Percentiles rank a stretch among this genome's conserved stretches.
Conservation (phyloP, 2,329 filamentous ascomycete species). For the Ophiostoma angusticollis region DNA sequence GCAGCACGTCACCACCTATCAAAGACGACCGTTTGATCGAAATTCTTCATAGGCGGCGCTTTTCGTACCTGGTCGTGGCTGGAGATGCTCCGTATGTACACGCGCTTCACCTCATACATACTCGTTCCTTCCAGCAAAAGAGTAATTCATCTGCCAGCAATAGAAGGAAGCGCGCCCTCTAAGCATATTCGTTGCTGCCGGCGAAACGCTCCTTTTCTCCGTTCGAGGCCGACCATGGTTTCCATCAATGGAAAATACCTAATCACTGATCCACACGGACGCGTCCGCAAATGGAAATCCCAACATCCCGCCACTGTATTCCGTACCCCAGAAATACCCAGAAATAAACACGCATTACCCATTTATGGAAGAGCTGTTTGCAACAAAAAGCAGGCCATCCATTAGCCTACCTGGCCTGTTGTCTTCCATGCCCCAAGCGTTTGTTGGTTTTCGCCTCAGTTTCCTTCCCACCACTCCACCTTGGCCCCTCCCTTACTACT, state of each 20-base stretch:
- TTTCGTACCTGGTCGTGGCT: too few species aligned
- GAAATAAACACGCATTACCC: neutral
- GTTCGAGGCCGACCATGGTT: neutral
- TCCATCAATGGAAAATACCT: neutral
- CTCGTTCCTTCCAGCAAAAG: too few species aligned
- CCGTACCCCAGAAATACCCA: neutral
- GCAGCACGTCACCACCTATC: too few species aligned
- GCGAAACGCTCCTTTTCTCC: constrained; percentile 5
- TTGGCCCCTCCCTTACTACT: constrained; percentile 4
- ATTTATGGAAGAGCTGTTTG: too few species aligned
- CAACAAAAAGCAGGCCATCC: constrained; percentile 4
- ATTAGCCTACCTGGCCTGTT: constrained; percentile 6
- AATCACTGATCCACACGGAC: constrained; percentile 4
- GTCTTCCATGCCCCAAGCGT: constrained; percentile 2
- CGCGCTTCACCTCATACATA: too few species aligned
- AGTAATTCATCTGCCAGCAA: too few species aligned
- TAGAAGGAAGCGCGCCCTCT: too few species aligned
- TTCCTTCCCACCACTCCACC: constrained; percentile 5
- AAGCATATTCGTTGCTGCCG: too few species aligned
- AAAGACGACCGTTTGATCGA: too few species aligned
- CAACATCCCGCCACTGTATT: constrained; percentile 6
- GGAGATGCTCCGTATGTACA: too few species aligned
- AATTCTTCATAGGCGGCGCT: too few species aligned
- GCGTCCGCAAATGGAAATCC: constrained; percentile 7
- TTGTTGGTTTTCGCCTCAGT: constrained; percentile 4